Conservation (phyloP, 2,329 filamentous ascomycete genomes). For the Scopulariopsis brevicaulis region DNA sequence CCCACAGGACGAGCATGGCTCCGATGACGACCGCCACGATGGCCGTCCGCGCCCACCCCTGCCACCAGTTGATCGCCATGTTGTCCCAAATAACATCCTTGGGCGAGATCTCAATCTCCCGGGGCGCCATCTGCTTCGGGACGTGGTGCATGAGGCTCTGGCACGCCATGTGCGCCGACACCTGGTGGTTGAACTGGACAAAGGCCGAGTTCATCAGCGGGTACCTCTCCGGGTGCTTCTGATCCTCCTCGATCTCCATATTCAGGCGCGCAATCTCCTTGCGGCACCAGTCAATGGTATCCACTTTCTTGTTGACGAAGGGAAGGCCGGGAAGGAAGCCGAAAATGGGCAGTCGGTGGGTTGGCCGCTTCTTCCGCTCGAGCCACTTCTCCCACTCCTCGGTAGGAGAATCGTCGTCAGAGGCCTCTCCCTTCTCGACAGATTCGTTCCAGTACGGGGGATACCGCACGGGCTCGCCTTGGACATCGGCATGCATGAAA, state of each 20-base stretch:
- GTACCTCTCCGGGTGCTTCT: slow-evolving; percentile 73
- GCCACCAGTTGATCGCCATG: slow-evolving; percentile 93
- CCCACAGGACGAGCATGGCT: slow-evolving; percentile 79
- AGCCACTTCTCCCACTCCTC: slow-evolving; percentile 77
- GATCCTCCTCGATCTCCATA: slow-evolving; percentile 82
- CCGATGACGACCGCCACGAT: slow-evolving; percentile 54
- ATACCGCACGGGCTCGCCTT: slow-evolving; percentile 39
- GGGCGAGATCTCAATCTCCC: slow-evolving; percentile 86
- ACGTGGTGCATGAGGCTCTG: slow-evolving; percentile 85
- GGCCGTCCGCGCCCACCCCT: slow-evolving; percentile 63
- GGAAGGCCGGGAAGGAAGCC: slow-evolving; percentile 70
- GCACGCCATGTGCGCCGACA: slow-evolving; percentile 96
- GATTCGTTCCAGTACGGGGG: slow-evolving; percentile 29
- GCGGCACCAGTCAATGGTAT: slow-evolving; percentile 87
- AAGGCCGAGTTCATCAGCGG: slow-evolving; percentile 94
- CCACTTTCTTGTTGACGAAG: slow-evolving; percentile 77
- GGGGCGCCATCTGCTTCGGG: slow-evolving; percentile 85
- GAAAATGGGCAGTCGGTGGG: slow-evolving; percentile 60
- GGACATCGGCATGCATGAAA: slow-evolving; percentile 31
- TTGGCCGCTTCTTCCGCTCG: slow-evolving; percentile 71
- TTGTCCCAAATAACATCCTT: slow-evolving; percentile 95
- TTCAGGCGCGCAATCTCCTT: slow-evolving; percentile 80
- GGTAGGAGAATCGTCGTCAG: slow-evolving; percentile 49
- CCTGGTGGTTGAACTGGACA: slow-evolving; percentile 96
- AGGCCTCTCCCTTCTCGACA: slow-evolving; percentile 32